Conservation (phyloP, 345 rosid genomes). For the Eucalyptus urophylla region DNA sequence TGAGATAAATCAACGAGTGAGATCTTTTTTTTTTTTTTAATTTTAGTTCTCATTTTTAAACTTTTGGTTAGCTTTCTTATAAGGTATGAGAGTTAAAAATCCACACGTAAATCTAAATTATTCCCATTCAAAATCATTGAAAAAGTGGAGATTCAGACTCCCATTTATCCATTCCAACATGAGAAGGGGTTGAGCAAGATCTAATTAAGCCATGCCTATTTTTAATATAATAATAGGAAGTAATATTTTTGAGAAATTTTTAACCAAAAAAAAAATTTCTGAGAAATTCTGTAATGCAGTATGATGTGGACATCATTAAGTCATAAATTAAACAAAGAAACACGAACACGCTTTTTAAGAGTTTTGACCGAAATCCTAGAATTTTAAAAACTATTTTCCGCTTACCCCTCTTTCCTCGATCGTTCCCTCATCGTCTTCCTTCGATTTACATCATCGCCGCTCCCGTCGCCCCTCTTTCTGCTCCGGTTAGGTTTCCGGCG, state of each 20-base stretch:
- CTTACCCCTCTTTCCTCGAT: background rate
- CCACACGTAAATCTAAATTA: rapidly evolving
- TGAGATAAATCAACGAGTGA: rapidly evolving
- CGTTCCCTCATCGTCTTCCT: background rate
- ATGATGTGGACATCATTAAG: too few species aligned
- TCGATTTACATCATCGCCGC: background rate
- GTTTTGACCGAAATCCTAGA: too few species aligned
- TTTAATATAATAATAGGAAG: background rate
- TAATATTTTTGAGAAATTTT: too few species aligned
- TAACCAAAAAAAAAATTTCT: too few species aligned
- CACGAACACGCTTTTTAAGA: too few species aligned
- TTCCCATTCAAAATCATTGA: rapidly evolving
- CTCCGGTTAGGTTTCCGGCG: background rate
- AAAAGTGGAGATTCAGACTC: rapidly evolving
- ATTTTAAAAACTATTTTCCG: background rate
- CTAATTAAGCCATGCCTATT: too few species aligned
- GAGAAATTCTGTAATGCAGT: too few species aligned
- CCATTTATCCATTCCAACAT: rapidly evolving
- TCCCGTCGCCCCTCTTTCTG: background rate
- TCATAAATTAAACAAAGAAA: too few species aligned
- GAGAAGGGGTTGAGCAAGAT: background rate
- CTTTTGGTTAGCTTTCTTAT: rapidly evolving
- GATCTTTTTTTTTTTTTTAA: rapidly evolving
- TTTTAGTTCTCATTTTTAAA: rapidly evolving
- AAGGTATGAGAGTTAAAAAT: rapidly evolving